A percentile compares a stretch with the other conserved stretches of the same genome.
These are phyloP conservation scores for Agastache rugosa DNA, from an alignment of 257 asterid species.

Conservation along the genomic window DNA sequence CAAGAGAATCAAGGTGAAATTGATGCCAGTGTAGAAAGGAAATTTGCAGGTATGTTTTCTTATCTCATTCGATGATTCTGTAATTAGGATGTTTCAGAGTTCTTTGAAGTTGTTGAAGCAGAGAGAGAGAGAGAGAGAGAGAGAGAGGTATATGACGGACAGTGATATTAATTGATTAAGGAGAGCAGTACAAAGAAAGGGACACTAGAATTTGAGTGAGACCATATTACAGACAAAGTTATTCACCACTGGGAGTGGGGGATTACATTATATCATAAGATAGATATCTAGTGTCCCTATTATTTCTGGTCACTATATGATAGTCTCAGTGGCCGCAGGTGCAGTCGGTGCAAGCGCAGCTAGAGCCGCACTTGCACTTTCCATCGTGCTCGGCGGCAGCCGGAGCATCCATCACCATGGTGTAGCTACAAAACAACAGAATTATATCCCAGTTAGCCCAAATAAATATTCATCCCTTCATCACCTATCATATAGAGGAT, in stretches of 20 bases:
- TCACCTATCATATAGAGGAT: too few species aligned
- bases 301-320: background rate
- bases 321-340: constrained; percentile 53
- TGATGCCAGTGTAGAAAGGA: background rate
- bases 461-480: background rate
- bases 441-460: background rate
- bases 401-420: constrained; percentile 40
- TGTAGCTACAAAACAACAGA: constrained; percentile 47
- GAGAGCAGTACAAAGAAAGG: constrained; percentile 34
- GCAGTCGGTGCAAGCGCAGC: constrained; percentile 68
- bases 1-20: background rate
- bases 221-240: constrained; percentile 25
- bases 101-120: background rate
- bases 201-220: constrained; percentile 32
- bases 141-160: constrained; percentile 7
- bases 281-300: constrained; percentile 32
- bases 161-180: constrained; percentile 18
- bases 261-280: constrained; percentile 25
- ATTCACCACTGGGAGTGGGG: background rate
- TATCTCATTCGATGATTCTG: background rate
- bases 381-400: constrained; percentile 56
- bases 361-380: constrained; percentile 71
- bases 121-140: constrained; percentile 10
- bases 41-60: background rate
- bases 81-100: background rate